A percentile compares a stretch with the other conserved stretches of the same genome.
phyloP scores from a whole-genome alignment of 192 early-diverging fungal genomes.

The Coemansia asiatica region DNA sequence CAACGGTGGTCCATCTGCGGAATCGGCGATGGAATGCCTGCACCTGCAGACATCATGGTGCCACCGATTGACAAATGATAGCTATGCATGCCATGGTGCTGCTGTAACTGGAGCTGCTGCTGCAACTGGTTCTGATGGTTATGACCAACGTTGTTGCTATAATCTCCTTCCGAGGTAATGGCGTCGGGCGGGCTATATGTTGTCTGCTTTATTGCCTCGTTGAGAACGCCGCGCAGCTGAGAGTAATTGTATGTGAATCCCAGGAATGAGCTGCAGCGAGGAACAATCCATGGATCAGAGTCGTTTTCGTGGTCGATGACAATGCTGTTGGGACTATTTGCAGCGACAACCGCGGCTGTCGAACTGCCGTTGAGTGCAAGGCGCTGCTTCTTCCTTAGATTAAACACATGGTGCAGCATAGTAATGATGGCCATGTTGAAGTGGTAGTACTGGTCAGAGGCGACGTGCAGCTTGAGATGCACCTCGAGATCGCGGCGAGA shows the following conservation, averaged over 20 bases:
- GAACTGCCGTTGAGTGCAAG: constrained; percentile 13
- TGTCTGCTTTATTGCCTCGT: constrained; percentile 52
- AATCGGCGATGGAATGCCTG: constrained; percentile 3
- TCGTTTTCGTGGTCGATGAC: constrained; percentile 39
- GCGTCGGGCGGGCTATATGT: constrained; percentile 49
- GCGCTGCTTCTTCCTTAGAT: constrained; percentile 49
- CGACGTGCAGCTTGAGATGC: constrained; percentile 50
- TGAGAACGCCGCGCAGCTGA: constrained; percentile 46
- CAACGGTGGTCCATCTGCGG: constrained; percentile 10
- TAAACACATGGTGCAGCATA: constrained; percentile 53
- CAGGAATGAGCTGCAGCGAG: constrained; percentile 49
- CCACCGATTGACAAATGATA: constrained; percentile 2
- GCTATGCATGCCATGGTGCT: not conserved
- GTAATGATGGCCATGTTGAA: constrained; percentile 57
- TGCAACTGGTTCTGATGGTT: not conserved
- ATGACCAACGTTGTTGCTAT: not conserved
- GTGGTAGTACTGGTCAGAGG: constrained; percentile 54
- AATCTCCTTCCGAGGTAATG: constrained; percentile 10
- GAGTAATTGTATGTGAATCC: constrained; percentile 50
- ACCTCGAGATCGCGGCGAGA: constrained; percentile 51
- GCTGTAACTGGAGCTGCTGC: not conserved
- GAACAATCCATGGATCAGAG: constrained; percentile 53
- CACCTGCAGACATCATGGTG: not conserved
- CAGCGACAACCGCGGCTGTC: not conserved
- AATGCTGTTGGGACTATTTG: constrained; percentile 4